Percentiles rank a stretch among this genome's conserved stretches.
Evolutionary conservation across 495 filamentous ascomycete genomes (phyloP).

Genomic region (Aspergillus bridgeri): DNA sequence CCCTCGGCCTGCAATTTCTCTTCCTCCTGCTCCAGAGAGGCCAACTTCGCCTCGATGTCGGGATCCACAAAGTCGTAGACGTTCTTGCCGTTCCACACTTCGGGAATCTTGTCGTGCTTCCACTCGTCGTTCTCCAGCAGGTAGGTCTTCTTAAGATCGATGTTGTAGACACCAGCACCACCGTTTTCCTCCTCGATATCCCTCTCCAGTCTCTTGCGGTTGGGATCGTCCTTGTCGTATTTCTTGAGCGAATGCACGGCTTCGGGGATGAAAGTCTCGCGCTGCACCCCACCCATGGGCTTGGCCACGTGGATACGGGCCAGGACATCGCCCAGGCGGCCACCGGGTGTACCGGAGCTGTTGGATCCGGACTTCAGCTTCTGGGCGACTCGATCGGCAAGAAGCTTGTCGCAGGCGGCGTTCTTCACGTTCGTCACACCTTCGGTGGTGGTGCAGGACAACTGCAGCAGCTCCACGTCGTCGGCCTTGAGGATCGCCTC

Average conservation of each 20-base stretch:
- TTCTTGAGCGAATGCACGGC: slow-evolving; percentile 75
- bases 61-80: slow-evolving; percentile 96
- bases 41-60: slow-evolving; percentile 89
- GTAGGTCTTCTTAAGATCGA: slow-evolving; percentile 86
- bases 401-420: slow-evolving; percentile 84
- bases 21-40: slow-evolving; percentile 90
- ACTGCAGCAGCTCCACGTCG: slow-evolving; percentile 84
- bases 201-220: slow-evolving; percentile 71
- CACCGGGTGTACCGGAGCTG: slow-evolving; percentile 65
- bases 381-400: slow-evolving; percentile 88
- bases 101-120: slow-evolving; percentile 95
- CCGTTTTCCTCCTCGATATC: slow-evolving; percentile 92
- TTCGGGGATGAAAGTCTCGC: slow-evolving; percentile 87
- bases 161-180: slow-evolving; percentile 90
- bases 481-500: slow-evolving; percentile 76
- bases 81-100: slow-evolving; percentile 90
- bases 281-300: slow-evolving; percentile 72
- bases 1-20: slow-evolving; percentile 83
- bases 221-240: slow-evolving; percentile 84
- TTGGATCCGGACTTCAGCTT: slow-evolving; percentile 88
- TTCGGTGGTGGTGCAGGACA: slow-evolving; percentile 93
- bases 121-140: slow-evolving; percentile 78
- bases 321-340: slow-evolving; percentile 83
- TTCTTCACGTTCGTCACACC: slow-evolving; percentile 94
- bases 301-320: slow-evolving; percentile 92